These are phyloP conservation scores for Fusarium veterinarium DNA, from an alignment of 2,329 filamentous ascomycete genomes.

Conservation along the genomic window DNA sequence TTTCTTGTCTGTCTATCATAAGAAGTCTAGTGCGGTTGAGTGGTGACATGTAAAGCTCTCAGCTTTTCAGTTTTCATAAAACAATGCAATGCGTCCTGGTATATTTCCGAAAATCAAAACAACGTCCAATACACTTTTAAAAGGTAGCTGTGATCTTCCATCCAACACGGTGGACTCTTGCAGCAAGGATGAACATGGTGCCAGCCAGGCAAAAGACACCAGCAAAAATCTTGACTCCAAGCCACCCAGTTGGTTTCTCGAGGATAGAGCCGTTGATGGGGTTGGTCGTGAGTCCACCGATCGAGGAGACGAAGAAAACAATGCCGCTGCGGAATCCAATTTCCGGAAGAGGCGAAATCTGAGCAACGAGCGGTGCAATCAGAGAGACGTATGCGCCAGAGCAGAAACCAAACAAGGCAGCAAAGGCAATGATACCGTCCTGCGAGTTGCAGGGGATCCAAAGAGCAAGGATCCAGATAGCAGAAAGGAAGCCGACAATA, in stretches of 20 bases:
- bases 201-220: constrained; percentile 36
- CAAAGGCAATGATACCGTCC: constrained; percentile 52
- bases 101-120: background rate
- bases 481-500: constrained; percentile 57
- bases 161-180: constrained; percentile 28
- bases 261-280: constrained; percentile 65
- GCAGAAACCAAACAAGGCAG: constrained; percentile 56
- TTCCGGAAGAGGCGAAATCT: constrained; percentile 48
- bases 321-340: constrained; percentile 50
- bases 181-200: constrained; percentile 9
- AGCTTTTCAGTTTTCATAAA: too few relatives aligned
- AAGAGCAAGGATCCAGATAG: constrained; percentile 54
- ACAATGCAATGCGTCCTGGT: background rate
- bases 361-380: constrained; percentile 53
- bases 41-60: background rate
- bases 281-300: constrained; percentile 67
- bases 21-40: background rate
- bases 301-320: constrained; percentile 63
- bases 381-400: constrained; percentile 57
- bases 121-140: background rate
- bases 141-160: constrained; percentile 27
- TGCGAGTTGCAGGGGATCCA: constrained; percentile 53
- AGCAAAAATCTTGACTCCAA: constrained; percentile 53
- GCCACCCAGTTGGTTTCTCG: constrained; percentile 44
- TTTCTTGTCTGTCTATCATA: background rate